phyloP scores from a whole-genome alignment of 2,329 filamentous ascomycete genomes.

The Monosporascus cannonballus region DNA sequence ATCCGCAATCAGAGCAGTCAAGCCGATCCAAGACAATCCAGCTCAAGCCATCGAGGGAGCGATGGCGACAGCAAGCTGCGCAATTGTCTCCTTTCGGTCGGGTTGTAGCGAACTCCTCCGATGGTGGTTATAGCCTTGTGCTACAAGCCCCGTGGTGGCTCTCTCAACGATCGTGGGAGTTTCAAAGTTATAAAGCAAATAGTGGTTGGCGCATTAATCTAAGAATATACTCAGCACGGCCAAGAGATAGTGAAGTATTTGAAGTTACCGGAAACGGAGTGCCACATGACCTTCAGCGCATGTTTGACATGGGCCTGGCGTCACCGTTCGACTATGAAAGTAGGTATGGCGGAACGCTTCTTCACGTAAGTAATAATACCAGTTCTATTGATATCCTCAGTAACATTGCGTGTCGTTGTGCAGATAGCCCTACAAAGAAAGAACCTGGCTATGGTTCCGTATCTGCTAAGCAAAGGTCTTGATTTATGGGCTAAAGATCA shows the following conservation, averaged over 20 bases:
- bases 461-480: constrained; percentile 2
- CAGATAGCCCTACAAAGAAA: neutral
- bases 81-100: neutral
- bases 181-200: constrained; percentile 6
- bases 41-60: neutral
- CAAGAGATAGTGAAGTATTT: neutral
- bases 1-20: neutral
- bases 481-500: neutral
- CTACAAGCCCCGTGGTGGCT: neutral
- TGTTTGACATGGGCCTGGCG: constrained; percentile 8
- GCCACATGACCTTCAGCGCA: constrained; percentile 2
- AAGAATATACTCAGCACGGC: constrained; percentile 2
- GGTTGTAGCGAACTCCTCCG: neutral
- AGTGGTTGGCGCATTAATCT: constrained; percentile 8
- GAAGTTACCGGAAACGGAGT: neutral
- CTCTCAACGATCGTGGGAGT: constrained; percentile 3
- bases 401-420: neutral
- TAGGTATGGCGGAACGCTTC: neutral
- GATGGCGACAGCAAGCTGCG: neutral
- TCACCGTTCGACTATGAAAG: constrained; percentile 7
- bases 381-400: neutral
- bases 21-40: neutral
- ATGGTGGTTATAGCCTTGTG: neutral
- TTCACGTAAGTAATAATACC: constrained; percentile 5
- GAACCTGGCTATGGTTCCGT: constrained; percentile 2